Conservation (phyloP, 176 grass and related monocot genomes). For the Oryza brachyantha region DNA sequence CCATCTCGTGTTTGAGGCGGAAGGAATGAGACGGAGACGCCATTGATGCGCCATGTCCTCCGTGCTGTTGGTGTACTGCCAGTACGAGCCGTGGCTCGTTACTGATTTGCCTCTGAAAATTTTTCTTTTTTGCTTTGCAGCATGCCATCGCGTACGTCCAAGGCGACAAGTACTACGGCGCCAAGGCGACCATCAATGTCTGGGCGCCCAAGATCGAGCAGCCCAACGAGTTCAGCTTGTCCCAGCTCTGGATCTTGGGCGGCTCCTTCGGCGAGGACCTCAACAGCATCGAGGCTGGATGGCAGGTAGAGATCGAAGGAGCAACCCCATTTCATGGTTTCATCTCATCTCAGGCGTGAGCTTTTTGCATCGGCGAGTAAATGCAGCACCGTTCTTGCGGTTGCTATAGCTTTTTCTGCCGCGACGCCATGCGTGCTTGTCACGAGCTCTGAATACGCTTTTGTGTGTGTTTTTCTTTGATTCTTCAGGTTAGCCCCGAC, state of each 20-base stretch:
- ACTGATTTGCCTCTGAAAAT: slow-evolving; percentile 5
- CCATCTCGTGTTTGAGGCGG: not conserved
- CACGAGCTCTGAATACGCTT: slow-evolving; percentile 47
- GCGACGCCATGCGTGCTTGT: slow-evolving; percentile 1
- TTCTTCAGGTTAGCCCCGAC: slow-evolving; percentile 79
- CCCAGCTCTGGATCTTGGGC: slow-evolving; percentile 87
- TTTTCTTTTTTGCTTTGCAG: slow-evolving; percentile 43
- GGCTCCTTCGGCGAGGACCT: slow-evolving; percentile 79
- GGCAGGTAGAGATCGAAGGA: slow-evolving; percentile 61
- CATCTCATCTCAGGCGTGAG: slow-evolving; percentile 12
- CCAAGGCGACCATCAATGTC: slow-evolving; percentile 91
- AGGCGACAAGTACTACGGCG: slow-evolving; percentile 88
- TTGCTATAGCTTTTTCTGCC: not conserved
- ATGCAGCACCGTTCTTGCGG: slow-evolving; percentile 38
- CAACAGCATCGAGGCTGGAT: slow-evolving; percentile 95
- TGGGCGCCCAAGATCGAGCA: slow-evolving; percentile 88
- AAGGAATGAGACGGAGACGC: not conserved
- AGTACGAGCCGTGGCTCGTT: not conserved
- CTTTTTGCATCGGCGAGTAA: slow-evolving; percentile 31
- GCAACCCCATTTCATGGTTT: not conserved
- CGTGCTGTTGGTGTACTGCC: not conserved
- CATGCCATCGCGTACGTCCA: slow-evolving; percentile 77
- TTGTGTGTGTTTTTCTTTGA: not conserved
- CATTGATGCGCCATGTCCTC: not conserved
- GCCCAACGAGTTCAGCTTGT: slow-evolving; percentile 82